phyloP scores from a whole-genome alignment of 257 asterid species.

The Fraxinus pennsylvanica region DNA sequence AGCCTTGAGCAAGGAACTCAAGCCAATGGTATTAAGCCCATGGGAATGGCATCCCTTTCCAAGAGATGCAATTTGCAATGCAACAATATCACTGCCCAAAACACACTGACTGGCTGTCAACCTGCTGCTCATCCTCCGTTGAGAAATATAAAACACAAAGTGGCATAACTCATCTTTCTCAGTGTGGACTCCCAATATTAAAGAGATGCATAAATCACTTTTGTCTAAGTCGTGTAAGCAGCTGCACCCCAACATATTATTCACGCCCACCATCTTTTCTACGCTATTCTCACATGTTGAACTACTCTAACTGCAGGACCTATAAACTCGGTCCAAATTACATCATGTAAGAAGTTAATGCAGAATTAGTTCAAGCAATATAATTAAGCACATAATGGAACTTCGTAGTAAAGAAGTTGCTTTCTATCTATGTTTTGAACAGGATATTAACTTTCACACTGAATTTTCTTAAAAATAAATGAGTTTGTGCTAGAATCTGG shows the following conservation, averaged over 20 bases:
- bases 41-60: background rate
- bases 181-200: background rate
- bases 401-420: conserved; percentile 6
- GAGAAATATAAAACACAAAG: background rate
- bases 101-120: background rate
- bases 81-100: background rate
- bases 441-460: background rate
- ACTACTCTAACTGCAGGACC: background rate
- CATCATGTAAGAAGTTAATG: background rate
- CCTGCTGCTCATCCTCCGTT: background rate
- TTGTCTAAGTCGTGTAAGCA: background rate
- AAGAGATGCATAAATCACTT: background rate
- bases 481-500: background rate
- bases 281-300: background rate
- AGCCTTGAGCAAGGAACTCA: background rate
- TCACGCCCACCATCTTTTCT: background rate
- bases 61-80: background rate
- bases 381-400: background rate
- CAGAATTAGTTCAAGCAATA: background rate
- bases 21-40: background rate
- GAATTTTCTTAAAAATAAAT: background rate
- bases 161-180: background rate
- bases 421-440: background rate
- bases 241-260: background rate
- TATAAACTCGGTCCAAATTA: background rate